Percentiles rank a stretch among this genome's conserved stretches.
phyloP scores from a whole-genome alignment of 352 stramenopile genomes.

The Halophytophthora polymorphica region DNA sequence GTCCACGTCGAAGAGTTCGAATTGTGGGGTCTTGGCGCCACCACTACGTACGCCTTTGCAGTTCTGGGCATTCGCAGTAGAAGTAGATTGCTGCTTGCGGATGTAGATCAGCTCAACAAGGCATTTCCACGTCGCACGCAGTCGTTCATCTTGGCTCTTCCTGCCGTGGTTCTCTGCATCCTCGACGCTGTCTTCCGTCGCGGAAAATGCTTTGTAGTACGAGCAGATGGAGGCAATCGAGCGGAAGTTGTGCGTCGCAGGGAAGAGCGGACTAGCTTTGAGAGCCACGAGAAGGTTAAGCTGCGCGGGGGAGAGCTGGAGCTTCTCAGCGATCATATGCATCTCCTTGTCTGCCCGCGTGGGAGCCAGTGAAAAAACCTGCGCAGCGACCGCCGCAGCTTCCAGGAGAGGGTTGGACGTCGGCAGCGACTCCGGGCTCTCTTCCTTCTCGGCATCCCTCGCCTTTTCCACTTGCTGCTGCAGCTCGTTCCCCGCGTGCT shows the following conservation, averaged over 20 bases:
- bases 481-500: slow-evolving; percentile 15
- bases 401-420: slow-evolving; percentile 23
- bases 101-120: slow-evolving; percentile 64
- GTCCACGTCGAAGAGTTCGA: slow-evolving; percentile 64
- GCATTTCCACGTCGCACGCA: slow-evolving; percentile 45
- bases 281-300: slow-evolving; percentile 68
- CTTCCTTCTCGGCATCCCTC: slow-evolving; percentile 4
- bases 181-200: slow-evolving; percentile 32
- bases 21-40: slow-evolving; percentile 9
- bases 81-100: slow-evolving; percentile 34
- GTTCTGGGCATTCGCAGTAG: slow-evolving; percentile 8
- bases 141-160: slow-evolving; percentile 22
- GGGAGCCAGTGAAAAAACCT: slow-evolving; percentile 36
- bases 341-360: slow-evolving; percentile 41
- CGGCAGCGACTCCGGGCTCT: background rate
- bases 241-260: slow-evolving; percentile 42
- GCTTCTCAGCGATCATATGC: slow-evolving; percentile 40
- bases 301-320: slow-evolving; percentile 47
- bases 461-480: slow-evolving; percentile 4
- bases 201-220: slow-evolving; percentile 55
- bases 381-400: slow-evolving; percentile 29
- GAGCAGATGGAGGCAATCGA: slow-evolving; percentile 52
- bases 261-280: slow-evolving; percentile 43
- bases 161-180: slow-evolving; percentile 12
- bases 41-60: background rate